Base-by-base conservation (phyloP, 1,284 basidiomycete genomes). In the Athelia psychrophila region DNA sequence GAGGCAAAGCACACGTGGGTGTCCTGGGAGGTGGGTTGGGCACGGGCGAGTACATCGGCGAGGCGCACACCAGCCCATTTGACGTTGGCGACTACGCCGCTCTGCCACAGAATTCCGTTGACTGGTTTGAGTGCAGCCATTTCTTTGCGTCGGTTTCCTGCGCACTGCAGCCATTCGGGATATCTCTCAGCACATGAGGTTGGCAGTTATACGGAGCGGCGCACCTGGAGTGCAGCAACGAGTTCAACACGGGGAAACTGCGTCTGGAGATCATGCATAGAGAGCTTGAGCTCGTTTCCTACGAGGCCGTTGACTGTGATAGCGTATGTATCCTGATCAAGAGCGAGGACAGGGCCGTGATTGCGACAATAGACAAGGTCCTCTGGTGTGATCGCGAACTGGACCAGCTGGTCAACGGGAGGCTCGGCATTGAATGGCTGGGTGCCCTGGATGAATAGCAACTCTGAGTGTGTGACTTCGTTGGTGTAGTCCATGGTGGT, bases 131-230 rank as follows among this genome's bases (percentile, higher is more conserved):
- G 69, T 3, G 70, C 68, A n/a, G 75, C 76, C 84, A 87, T 87
- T 65, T 83, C 80, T 54, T 77, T 80, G 18, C 85, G 74, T 55
- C 84, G 71, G 58, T 86, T 86, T 12, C 85, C 85, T 16, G 86
- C 85, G 57, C 85, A 87, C 83, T 87, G 49, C 2, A 18, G 27
- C 27, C 13, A 24, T 50, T 8, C 20, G n/a, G 38, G 3, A 47
- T 46, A 15, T 2, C n/a, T n/a, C n/a, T n/a, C n/a, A n/a, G n/a
- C n/a, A n/a, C 16, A n/a, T 33, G 12, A 19, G n/a, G 46, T 30
- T 15, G 6, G 13, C 33, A 25, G 9, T 16, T 18, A 18, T 16
- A 42, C n/a, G n/a, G n/a, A 18, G 10, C 16, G 3, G 65, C 75
- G 53, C 57, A 82, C 85, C 70, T 86, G 80, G 18, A 86, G 73